phyloP scores from a whole-genome alignment of 1,284 basidiomycete species.

The Leccinum angustisporum region DNA sequence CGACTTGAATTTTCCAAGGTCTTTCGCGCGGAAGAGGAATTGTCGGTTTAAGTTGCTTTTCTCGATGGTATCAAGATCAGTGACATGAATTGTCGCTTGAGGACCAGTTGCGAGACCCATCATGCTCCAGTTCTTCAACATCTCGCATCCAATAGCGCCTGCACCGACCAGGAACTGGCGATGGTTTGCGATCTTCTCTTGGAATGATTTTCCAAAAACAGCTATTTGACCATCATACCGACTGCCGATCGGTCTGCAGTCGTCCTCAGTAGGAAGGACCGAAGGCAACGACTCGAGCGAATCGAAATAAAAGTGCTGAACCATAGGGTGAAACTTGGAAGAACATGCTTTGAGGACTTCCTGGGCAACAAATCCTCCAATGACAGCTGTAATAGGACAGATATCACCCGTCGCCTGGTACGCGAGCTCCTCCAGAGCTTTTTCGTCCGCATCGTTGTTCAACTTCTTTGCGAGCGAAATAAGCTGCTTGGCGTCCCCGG shows the following conservation, averaged over 20 bases:
- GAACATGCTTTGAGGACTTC: conserved; percentile 97
- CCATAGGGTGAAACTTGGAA: conserved; percentile 97
- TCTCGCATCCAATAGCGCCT: conserved; percentile 99
- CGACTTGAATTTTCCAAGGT: conserved; percentile 97
- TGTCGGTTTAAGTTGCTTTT: conserved; percentile 99
- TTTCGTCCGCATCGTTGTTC: conserved; percentile 76
- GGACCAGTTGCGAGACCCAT: conserved; percentile 91
- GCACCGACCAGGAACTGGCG: conserved; percentile 97
- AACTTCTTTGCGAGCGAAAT: conserved; percentile 80
- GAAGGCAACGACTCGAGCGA: conserved; percentile 92
- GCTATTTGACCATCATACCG: conserved; percentile 97
- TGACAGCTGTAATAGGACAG: conserved; percentile 89
- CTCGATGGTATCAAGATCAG: conserved; percentile 98
- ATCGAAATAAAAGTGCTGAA: conserved; percentile 97
- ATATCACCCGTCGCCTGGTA: conserved; percentile 95
- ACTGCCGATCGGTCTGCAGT: conserved; percentile 80
- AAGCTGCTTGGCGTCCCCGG: conserved; percentile 75
- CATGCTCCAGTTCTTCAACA: conserved; percentile 99
- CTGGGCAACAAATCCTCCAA: conserved; percentile 98
- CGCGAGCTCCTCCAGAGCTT: conserved; percentile 80
- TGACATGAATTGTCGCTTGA: conserved; percentile 88
- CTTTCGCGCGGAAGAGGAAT: conserved; percentile 97
- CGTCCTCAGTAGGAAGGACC: conserved; percentile 76
- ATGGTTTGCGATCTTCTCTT: conserved; percentile 88
- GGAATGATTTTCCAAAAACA: conserved; percentile 93